These are phyloP conservation scores for Tritrichomonas musculus DNA, from an alignment of 208 protist genomes.

Conservation along the genomic window DNA sequence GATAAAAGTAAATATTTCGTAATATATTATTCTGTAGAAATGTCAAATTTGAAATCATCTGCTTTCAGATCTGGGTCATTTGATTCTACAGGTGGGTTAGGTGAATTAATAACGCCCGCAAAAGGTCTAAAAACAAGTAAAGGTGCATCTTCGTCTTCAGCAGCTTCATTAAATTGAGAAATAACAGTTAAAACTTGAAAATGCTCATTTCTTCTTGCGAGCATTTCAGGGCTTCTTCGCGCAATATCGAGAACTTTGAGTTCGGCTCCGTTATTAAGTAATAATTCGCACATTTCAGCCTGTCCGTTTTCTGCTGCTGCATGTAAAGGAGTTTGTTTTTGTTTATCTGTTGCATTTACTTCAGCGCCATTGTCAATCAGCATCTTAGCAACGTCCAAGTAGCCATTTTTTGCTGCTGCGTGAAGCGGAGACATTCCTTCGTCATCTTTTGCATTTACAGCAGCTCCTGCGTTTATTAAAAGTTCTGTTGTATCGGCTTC, in stretches of 20 bases:
- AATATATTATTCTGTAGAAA: neutral
- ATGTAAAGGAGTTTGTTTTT: neutral
- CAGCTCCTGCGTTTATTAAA: neutral
- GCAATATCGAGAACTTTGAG: neutral
- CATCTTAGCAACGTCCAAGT: neutral
- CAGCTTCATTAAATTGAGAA: neutral
- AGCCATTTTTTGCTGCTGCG: neutral
- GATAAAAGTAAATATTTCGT: too few relatives aligned
- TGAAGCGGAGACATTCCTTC: neutral
- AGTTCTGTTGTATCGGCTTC: neutral
- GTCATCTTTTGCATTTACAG: neutral
- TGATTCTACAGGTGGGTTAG: neutral
- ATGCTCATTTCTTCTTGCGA: constrained; percentile 7
- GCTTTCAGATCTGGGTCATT: neutral
- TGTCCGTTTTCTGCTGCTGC: neutral
- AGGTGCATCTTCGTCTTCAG: neutral
- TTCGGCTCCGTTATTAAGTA: neutral
- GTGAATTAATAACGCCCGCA: neutral
- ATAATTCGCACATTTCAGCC: neutral
- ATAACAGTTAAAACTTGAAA: neutral
- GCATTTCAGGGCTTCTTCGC: neutral
- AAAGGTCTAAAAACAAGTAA: neutral
- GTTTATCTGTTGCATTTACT: neutral
- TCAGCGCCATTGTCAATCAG: neutral
- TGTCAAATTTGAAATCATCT: neutral